phyloP scores from a whole-genome alignment of 768 basidiomycete species.

The Lepiota brunneoincarnata region DNA sequence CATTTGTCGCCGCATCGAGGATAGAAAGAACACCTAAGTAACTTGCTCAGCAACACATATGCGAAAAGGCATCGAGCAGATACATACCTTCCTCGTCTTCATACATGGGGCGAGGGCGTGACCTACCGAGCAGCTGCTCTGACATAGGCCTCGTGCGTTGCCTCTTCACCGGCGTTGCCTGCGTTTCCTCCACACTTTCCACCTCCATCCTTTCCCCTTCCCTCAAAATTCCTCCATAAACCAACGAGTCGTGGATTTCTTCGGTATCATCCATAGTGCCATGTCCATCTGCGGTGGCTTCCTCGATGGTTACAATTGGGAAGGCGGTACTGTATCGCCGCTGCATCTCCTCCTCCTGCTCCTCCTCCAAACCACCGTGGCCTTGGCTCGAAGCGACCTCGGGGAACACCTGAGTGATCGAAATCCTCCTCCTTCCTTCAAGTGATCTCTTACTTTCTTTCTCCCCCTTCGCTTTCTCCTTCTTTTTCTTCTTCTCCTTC shows the following conservation, averaged over 20 bases:
- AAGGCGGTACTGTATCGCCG: conserved; percentile 15
- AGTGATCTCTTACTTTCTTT: conserved; percentile 42
- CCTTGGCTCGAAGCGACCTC: conserved; percentile 24
- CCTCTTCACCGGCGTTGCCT: conserved; percentile 42
- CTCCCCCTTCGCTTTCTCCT: conserved; percentile 20
- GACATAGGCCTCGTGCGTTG: conserved; percentile 56
- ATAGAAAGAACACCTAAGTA: conserved; percentile 57
- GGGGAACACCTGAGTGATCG: conserved; percentile 61
- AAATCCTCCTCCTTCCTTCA: conserved; percentile 53
- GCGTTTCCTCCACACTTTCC: conserved; percentile 8
- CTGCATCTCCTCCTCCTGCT: conserved; percentile 4
- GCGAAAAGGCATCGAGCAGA: conserved; percentile 1
- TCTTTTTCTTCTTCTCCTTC: conserved; percentile 23
- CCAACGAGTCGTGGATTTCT: conserved; percentile 17
- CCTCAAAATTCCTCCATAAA: conserved; percentile 15
- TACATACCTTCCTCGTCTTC: conserved; percentile 53
- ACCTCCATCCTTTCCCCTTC: conserved; percentile 16
- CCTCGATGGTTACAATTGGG: conserved; percentile 45
- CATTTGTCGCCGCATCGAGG: conserved; percentile 78
- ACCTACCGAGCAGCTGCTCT: conserved; percentile 54
- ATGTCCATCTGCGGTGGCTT: conserved; percentile 54
- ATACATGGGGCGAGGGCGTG: conserved; percentile 47
- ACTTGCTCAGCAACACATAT: conserved; percentile 20
- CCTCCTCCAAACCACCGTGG: conserved; percentile 15
- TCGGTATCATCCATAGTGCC: conserved; percentile 15